Evolutionary conservation across 805 yeast genomes (phyloP).

Genomic region (Grigorovia transvaalensis): DNA sequence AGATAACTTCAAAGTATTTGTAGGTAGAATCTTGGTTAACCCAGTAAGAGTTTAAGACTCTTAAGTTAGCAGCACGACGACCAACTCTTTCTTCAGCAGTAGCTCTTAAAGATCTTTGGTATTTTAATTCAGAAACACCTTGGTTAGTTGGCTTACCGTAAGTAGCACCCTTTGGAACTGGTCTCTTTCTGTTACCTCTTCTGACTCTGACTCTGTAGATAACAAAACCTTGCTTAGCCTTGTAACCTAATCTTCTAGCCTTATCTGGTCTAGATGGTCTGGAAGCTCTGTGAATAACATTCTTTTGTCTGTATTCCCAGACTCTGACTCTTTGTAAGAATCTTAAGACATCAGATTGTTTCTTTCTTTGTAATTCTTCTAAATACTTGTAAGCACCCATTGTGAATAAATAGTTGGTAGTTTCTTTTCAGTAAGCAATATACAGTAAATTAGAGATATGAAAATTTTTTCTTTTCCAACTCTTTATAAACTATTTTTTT

Average conservation of each 20-base stretch:
- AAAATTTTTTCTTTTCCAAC: not conserved
- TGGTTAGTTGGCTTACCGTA: constrained; percentile 99
- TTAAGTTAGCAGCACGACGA: constrained; percentile 96
- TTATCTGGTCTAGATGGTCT: constrained; percentile 99
- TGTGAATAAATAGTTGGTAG: constrained; percentile 22
- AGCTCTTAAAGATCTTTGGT: constrained; percentile 96
- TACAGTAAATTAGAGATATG: not conserved
- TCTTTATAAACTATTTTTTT: not conserved
- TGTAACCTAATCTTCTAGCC: constrained; percentile 99
- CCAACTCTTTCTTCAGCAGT: constrained; percentile 99
- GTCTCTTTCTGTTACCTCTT: constrained; percentile 99
- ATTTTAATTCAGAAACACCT: constrained; percentile 98
- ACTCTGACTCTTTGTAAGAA: constrained; percentile 99
- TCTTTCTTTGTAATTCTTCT: constrained; percentile 99
- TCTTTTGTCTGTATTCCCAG: constrained; percentile 99
- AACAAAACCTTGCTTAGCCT: constrained; percentile 99
- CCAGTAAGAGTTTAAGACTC: constrained; percentile 99
- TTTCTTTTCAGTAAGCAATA: not conserved
- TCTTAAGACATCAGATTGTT: constrained; percentile 98
- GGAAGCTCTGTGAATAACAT: constrained; percentile 96
- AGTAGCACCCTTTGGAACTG: constrained; percentile 99
- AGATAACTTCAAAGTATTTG: constrained; percentile 98
- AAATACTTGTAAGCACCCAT: constrained; percentile 99
- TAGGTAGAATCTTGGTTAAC: constrained; percentile 98
- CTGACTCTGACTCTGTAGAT: constrained; percentile 98